Evolutionary conservation across 2,329 filamentous ascomycete genomes (phyloP), one percentile per base, ranked within the genome.

Genomic region (Cytospora piceicola): DNA sequence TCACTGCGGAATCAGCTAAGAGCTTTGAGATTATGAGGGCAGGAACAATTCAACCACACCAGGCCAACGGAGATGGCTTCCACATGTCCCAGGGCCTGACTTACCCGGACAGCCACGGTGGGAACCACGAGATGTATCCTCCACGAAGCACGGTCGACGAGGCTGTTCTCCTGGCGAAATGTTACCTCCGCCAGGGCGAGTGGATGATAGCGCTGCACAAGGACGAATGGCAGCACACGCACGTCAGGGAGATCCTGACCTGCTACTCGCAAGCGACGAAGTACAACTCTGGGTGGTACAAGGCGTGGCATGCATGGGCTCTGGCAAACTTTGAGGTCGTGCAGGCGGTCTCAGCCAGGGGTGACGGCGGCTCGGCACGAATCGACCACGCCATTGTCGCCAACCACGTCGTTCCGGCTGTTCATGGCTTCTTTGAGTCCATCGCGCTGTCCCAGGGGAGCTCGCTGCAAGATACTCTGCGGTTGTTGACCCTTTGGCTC

Each of bases 301-400:
- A 99, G 79, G 95, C 96, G 9, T 99, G 95, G 95, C 95, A 99
- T 78, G 92, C 95, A 0, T 99, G 95, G 94, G 96, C 95, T 14
- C 79, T 99, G 69, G 94, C 95, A 62, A 99, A 99, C 77, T 99
- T 99, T 73, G 94, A 99, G 78, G 95, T 99, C 65, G 94, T 98
- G 46, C 96, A 95, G 71, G 88, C 90, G 0, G 81, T 95, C 65
- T 87, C 89, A 11, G 84, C 90, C 27, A 85, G 88, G 64, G 84
- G 84, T 20, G 90, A 90, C 69, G 83, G 86, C 49, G 77, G 77
- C 55, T 49, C 79, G 22, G 69, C 73, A 51, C 74, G 70, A 3
- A 69, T 88, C 49, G 90, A 90, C 65, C 86, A 88, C 49, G 84
- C 85, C 58, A 86, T 92, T 72, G 83, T 97, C 30, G 85, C 90